phyloP scores from a whole-genome alignment of 805 yeast species.

The Jamesozyma spencerorum region DNA sequence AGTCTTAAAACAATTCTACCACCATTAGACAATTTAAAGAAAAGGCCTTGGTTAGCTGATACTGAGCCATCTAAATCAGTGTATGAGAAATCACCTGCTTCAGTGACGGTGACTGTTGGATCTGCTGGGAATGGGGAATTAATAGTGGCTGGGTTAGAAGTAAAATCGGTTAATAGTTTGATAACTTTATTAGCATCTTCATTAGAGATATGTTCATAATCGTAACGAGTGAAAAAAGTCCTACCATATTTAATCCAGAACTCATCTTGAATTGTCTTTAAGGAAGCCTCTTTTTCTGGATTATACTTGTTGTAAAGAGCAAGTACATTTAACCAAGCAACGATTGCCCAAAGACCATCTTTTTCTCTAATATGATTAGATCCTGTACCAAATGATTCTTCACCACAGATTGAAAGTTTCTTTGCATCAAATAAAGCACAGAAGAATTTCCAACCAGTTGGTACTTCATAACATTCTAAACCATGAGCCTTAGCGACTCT shows the following conservation, averaged over 20 bases:
- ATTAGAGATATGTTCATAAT: constrained; percentile 72
- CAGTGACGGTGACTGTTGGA: constrained; percentile 45
- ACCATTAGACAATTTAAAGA: constrained; percentile 70
- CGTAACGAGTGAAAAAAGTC: constrained; percentile 94
- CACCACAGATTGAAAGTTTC: constrained; percentile 93
- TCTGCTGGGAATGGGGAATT: constrained; percentile 45
- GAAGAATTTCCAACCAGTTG: constrained; percentile 98
- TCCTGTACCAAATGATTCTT: constrained; percentile 96
- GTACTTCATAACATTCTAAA: constrained; percentile 80
- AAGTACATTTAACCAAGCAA: constrained; percentile 93
- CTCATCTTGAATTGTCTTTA: constrained; percentile 66
- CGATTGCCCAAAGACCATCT: constrained; percentile 96
- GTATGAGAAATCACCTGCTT: constrained; percentile 83
- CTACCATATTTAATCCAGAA: constrained; percentile 94
- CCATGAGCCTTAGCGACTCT: constrained; percentile 75
- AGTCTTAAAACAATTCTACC: constrained; percentile 80
- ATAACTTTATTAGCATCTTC: constrained; percentile 70
- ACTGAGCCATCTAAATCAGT: constrained; percentile 93
- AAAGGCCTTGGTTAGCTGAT: constrained; percentile 80
- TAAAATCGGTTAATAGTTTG: constrained; percentile 37
- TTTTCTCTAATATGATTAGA: constrained; percentile 95
- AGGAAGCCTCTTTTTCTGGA: constrained; percentile 53
- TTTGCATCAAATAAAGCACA: constrained; percentile 91
- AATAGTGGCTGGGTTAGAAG: constrained; percentile 33
- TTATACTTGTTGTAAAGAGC: constrained; percentile 66